Percentiles rank a stretch among this genome's conserved stretches.
Conservation (phyloP, 2,329 filamentous ascomycete species). For the Xylaria sp. region DNA sequence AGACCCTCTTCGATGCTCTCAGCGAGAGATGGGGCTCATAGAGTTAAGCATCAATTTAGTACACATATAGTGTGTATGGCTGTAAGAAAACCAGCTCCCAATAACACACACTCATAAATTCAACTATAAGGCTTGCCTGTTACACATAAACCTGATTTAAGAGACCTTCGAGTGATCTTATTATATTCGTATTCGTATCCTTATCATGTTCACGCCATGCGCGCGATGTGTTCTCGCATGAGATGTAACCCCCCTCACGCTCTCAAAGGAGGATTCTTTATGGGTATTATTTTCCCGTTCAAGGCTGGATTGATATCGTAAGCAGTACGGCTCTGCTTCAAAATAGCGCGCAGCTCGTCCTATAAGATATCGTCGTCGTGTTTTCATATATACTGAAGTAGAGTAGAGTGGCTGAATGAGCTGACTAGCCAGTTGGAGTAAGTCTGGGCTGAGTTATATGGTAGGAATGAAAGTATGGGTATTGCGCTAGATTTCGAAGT, state of each 20-base stretch:
- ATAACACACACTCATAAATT: not conserved
- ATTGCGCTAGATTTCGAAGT: too few species aligned
- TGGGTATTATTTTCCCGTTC: conserved; percentile 9
- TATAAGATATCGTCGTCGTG: not conserved
- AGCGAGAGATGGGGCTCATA: conserved; percentile 50
- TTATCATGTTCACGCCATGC: conserved; percentile 23
- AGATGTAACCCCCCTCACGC: conserved; percentile 17
- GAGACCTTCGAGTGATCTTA: too few species aligned
- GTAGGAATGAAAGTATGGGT: too few species aligned
- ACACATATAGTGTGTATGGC: not conserved
- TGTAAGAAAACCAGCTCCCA: not conserved
- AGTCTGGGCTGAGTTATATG: too few species aligned
- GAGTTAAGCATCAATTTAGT: not conserved
- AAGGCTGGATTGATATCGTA: conserved; percentile 18
- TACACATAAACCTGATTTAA: too few species aligned
- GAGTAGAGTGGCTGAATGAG: too few species aligned
- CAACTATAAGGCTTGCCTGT: not conserved
- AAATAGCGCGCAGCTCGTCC: conserved; percentile 14
- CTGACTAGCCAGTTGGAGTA: too few species aligned
- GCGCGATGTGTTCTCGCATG: conserved; percentile 31
- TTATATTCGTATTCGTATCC: not conserved
- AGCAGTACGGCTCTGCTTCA: conserved; percentile 18
- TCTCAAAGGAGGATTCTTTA: not conserved
- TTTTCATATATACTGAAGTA: not conserved
- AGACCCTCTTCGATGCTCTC: conserved; percentile 56